phyloP scores from a whole-genome alignment of 768 basidiomycete genomes.

The Rhodocollybia butyracea region DNA sequence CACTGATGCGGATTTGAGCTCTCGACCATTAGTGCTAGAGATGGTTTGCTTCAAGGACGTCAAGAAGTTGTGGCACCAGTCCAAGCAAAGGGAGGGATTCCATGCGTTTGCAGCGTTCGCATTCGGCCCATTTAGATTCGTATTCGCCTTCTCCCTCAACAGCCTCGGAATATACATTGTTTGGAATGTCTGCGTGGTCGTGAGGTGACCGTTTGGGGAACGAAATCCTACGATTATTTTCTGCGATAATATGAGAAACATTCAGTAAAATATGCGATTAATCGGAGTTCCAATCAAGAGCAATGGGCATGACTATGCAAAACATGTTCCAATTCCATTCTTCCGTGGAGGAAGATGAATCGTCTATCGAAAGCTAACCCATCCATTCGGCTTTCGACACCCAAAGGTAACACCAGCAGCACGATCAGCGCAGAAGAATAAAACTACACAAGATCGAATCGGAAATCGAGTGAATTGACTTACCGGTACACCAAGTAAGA shows the following conservation, averaged over 20 bases:
- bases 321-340: too few species aligned
- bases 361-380: too few species aligned
- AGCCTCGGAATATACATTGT: slow-evolving; percentile 78
- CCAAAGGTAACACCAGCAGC: not conserved
- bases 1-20: slow-evolving; percentile 4
- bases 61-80: slow-evolving; percentile 69
- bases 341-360: too few species aligned
- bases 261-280: not conserved
- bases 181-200: slow-evolving; percentile 66
- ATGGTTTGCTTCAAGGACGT: slow-evolving; percentile 43
- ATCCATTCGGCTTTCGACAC: too few species aligned
- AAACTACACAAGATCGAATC: not conserved
- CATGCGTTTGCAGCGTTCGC: slow-evolving; percentile 37
- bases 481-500: slow-evolving; percentile 88
- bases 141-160: slow-evolving; percentile 73
- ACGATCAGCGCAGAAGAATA: not conserved
- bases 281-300: too few species aligned
- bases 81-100: slow-evolving; percentile 72
- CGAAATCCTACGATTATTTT: slow-evolving; percentile 88
- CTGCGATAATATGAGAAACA: slow-evolving; percentile 31
- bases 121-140: slow-evolving; percentile 23
- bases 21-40: slow-evolving; percentile 17
- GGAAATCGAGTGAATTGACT: slow-evolving; percentile 24
- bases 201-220: slow-evolving; percentile 67
- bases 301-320: too few species aligned